Conservation (phyloP, 306 rosid species). For the Cucurbita argyrosperma region DNA sequence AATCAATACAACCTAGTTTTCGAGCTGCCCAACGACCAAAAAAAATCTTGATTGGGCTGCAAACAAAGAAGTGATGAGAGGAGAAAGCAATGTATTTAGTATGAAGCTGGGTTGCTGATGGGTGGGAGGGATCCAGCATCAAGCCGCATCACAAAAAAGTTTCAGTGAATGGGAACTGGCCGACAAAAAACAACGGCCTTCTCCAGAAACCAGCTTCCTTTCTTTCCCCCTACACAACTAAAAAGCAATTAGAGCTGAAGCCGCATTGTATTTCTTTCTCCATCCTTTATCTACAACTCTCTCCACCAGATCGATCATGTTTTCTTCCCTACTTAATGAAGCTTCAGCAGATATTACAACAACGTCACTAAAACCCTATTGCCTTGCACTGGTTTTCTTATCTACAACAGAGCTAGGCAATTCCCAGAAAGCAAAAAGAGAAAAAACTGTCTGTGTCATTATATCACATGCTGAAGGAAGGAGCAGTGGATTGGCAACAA, state of each 20-base stretch:
- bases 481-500: not conserved
- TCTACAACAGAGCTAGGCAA: conserved; percentile 3
- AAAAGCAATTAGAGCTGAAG: conserved; percentile 3
- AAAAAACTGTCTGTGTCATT: not conserved
- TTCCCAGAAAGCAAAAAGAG: not conserved
- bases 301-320: not conserved
- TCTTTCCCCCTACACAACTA: not conserved
- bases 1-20: not conserved
- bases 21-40: conserved; percentile 34
- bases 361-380: not conserved
- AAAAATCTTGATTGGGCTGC: conserved; percentile 24
- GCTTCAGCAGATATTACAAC: conserved; percentile 5
- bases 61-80: conserved; percentile 1
- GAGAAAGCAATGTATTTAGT: conserved; percentile 6
- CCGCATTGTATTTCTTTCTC: not conserved
- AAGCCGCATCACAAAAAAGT: not conserved
- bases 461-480: not conserved
- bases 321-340: not conserved
- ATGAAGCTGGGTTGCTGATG: conserved; percentile 7
- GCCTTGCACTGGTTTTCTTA: conserved; percentile 4
- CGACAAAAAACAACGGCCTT: conserved; percentile 4
- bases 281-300: not conserved
- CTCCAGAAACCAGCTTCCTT: conserved; percentile 1
- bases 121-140: not conserved
- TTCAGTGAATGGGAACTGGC: not conserved